Base-by-base conservation (phyloP, 441 rosid species). In the Gossypium gossypioides region DNA sequence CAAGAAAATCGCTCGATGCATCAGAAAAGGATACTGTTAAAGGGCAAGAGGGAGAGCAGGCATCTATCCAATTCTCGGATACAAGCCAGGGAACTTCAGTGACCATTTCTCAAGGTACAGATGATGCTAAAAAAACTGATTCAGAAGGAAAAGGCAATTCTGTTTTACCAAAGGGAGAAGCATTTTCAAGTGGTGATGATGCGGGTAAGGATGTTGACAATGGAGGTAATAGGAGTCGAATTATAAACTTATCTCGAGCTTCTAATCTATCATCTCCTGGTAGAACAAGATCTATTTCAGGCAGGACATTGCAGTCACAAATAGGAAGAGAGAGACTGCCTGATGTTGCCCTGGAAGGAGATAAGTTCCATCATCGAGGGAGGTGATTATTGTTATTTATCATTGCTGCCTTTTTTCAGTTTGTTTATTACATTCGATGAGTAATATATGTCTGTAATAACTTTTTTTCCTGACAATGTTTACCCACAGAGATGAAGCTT, bases 271-370 rank as follows among this genome's bases (percentile, higher is more conserved):
- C 89, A 69, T 84, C 87, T 73, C 83, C 86, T 68, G 75, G 78
- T 27, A 84, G 81, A 83, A 75, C 84, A 58, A 76, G 82, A 74
- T 72, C 82, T 67, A 73, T 84, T 74, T 70, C 89, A 5, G 85
- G 81, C 72, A 82, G 79, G 79, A 80, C 84, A 64, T 71, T 75
- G 74, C 83, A 82, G 27, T 72, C 82, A 16, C 83, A 56, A 72
- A 75, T 73, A 74, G 91, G 81, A 63, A 81, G 89, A 81, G 93
- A 85, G 12, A 85, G 89, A 76, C 74, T 86, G 69, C 83, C 86
- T 73, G 89, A 88, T 83, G 75, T 79, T 57, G 77, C 87, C 15
- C 76, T 81, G 72, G 94, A 84, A 67, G 83, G 80, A 50, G 86
- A 83, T 58, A 85, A 77, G 75, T 74, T 82, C 64, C 78, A 76